Evolutionary conservation across 768 basidiomycete species (phyloP).

Genomic region (Polyporus arcularius): DNA sequence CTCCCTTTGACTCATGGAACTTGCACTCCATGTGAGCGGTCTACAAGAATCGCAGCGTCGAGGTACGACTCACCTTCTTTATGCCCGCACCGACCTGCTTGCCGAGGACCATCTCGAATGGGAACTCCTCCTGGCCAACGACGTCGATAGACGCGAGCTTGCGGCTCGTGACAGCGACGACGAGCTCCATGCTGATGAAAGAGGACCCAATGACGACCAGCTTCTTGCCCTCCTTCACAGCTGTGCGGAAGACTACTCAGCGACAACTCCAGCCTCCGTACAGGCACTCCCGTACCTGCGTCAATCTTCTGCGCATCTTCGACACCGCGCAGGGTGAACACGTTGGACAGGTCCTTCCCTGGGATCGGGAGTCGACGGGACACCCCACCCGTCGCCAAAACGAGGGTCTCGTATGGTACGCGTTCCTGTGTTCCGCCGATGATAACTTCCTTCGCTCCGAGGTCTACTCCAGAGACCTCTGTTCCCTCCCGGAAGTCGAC

Average conservation of each 20-base stretch:
- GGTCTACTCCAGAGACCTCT: constrained; percentile 73
- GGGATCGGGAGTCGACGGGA: constrained; percentile 78
- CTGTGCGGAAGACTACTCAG: constrained; percentile 32
- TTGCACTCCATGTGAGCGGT: constrained; percentile 27
- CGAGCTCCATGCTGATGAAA: constrained; percentile 94
- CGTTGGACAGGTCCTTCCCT: constrained; percentile 72
- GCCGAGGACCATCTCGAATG: constrained; percentile 83
- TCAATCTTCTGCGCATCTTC: constrained; percentile 73
- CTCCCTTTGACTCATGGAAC: constrained; percentile 81
- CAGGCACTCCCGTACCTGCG: constrained; percentile 45
- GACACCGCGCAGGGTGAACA: constrained; percentile 73
- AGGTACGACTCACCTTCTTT: constrained; percentile 54
- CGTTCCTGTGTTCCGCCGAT: constrained; percentile 60
- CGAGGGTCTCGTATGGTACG: constrained; percentile 71
- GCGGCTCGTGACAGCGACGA: constrained; percentile 68
- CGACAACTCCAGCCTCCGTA: neutral
- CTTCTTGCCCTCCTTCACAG: constrained; percentile 69
- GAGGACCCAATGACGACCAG: constrained; percentile 85
- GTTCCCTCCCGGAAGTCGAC: constrained; percentile 63
- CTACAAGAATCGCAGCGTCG: neutral
- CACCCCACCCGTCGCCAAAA: constrained; percentile 76
- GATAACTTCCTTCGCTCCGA: constrained; percentile 59
- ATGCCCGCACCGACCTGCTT: constrained; percentile 76
- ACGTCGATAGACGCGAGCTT: constrained; percentile 82
- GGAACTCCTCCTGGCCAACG: constrained; percentile 79